Conservation (phyloP, 129 eudicot genomes). For the Escallonia herrerae region DNA sequence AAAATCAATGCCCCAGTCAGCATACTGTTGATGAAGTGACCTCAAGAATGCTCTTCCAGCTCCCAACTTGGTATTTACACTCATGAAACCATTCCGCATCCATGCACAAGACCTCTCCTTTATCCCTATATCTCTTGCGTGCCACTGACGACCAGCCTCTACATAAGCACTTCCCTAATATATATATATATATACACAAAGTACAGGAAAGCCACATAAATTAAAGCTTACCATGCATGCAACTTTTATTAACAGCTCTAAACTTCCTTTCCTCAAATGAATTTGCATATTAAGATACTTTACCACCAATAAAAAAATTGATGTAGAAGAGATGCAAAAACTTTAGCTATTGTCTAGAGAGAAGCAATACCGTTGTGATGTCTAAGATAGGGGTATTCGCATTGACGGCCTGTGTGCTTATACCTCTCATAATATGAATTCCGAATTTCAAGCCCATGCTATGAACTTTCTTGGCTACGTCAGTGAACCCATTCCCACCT, state of each 20-base stretch:
- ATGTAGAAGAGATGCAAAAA: background rate
- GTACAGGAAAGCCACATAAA: background rate
- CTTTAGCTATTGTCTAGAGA: background rate
- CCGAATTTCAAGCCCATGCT: constrained; percentile 92
- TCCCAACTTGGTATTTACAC: constrained; percentile 71
- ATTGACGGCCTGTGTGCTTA: constrained; percentile 89
- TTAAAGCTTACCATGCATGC: background rate
- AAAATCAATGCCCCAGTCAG: constrained; percentile 89
- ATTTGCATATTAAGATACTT: background rate
- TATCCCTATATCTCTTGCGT: constrained; percentile 76
- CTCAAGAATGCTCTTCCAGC: constrained; percentile 91
- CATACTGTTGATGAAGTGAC: constrained; percentile 90
- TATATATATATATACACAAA: background rate
- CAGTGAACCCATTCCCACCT: constrained; percentile 63
- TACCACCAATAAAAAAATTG: background rate
- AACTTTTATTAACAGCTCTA: background rate
- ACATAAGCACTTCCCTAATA: constrained; percentile 69
- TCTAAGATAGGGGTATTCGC: constrained; percentile 92
- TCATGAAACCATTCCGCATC: constrained; percentile 93
- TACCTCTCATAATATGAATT: constrained; percentile 96
- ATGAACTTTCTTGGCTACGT: constrained; percentile 80
- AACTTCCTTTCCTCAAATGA: background rate
- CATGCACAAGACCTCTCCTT: constrained; percentile 73
- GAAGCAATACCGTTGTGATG: constrained; percentile 55
- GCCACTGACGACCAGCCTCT: constrained; percentile 69